Conservation (phyloP, 768 basidiomycete genomes). For the Cyclocybe cylindracea region DNA sequence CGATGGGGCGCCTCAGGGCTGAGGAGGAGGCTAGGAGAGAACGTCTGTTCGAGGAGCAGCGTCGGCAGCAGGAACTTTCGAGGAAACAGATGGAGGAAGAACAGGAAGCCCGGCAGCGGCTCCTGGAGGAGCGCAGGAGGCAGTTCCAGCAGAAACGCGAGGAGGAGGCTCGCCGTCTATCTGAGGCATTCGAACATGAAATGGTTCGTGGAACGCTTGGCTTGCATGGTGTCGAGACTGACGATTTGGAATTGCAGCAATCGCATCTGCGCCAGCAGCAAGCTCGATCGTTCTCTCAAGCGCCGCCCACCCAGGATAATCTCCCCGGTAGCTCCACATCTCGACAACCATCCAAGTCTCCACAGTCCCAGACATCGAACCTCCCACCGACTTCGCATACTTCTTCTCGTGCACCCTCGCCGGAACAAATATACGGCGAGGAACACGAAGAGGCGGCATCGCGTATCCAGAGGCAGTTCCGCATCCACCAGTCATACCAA, state of each 20-base stretch:
- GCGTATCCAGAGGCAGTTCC: slow-evolving; percentile 49
- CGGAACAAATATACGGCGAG: slow-evolving; percentile 20
- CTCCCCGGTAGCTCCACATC: slow-evolving; percentile 9
- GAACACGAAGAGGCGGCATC: slow-evolving; percentile 41
- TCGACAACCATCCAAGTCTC: slow-evolving; percentile 4
- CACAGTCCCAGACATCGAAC: background rate
- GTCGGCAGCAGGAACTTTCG: slow-evolving; percentile 13
- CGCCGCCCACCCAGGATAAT: background rate
- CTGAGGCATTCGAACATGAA: slow-evolving; percentile 11
- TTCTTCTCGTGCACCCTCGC: no score
- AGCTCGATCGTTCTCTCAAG: slow-evolving; percentile 3
- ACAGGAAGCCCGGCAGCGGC: slow-evolving; percentile 13
- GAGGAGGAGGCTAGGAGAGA: slow-evolving; percentile 20
- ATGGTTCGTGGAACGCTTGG: slow-evolving; percentile 13
- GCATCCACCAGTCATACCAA: slow-evolving; percentile 40
- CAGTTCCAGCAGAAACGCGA: slow-evolving; percentile 14
- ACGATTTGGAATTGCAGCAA: slow-evolving; percentile 1
- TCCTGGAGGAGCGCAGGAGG: slow-evolving; percentile 20
- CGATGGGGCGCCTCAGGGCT: slow-evolving; percentile 24
- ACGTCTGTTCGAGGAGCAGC: slow-evolving; percentile 15
- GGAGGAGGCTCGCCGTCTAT: slow-evolving; percentile 4
- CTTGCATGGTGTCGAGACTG: background rate
- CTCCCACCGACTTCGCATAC: background rate
- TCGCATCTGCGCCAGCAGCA: slow-evolving; percentile 4
- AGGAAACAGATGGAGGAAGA: slow-evolving; percentile 13